Conservation (phyloP, 176 grass and related monocot genomes). For the Zea luxurians region DNA sequence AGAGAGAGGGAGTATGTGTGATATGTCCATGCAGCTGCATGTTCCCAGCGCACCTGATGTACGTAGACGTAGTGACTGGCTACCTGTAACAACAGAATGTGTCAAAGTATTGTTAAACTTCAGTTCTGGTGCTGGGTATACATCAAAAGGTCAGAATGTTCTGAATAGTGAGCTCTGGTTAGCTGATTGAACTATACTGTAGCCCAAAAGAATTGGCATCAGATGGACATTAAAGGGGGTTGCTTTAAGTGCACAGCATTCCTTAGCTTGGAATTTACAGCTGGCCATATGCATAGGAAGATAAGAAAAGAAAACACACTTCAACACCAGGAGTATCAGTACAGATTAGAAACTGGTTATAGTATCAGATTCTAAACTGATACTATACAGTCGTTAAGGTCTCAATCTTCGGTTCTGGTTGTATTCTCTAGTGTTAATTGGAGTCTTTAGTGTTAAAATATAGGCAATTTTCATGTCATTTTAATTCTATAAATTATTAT, state of each 20-base stretch:
- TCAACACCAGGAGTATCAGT: too few relatives aligned
- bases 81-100: constrained; percentile 36
- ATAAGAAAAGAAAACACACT: too few relatives aligned
- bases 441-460: too few relatives aligned
- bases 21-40: background rate
- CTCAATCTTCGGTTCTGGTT: too few relatives aligned
- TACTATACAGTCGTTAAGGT: too few relatives aligned
- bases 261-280: background rate
- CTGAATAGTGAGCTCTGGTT: background rate
- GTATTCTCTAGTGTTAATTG: too few relatives aligned
- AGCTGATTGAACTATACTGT: background rate
- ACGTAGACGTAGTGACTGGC: constrained; percentile 12
- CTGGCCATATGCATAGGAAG: background rate
- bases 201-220: background rate
- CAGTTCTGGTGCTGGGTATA: constrained; percentile 25
- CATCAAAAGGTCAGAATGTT: constrained; percentile 23
- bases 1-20: background rate
- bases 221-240: background rate
- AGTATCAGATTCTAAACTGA: too few relatives aligned
- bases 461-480: too few relatives aligned
- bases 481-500: too few relatives aligned
- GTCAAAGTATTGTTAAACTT: constrained; percentile 15
- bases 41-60: background rate
- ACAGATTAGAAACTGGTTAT: too few relatives aligned
- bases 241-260: background rate